phyloP scores from a whole-genome alignment of 768 basidiomycete genomes.

The Lentinula raphanica region DNA sequence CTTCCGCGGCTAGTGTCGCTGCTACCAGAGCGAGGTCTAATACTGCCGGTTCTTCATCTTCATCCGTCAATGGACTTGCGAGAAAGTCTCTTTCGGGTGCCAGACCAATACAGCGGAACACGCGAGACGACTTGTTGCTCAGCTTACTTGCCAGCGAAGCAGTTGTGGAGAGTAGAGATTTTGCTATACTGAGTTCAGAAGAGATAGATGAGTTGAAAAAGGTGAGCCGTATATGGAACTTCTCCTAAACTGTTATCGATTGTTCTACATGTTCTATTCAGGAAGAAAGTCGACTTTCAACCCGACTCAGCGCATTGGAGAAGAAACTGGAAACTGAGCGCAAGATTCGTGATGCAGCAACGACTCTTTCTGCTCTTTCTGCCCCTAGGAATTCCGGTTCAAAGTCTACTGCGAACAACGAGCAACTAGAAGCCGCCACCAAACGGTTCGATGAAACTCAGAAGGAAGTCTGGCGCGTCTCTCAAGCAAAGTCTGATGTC shows the following conservation, averaged over 20 bases:
- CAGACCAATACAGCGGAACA: conserved; percentile 45
- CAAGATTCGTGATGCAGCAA: conserved; percentile 83
- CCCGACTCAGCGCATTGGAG: conserved; percentile 58
- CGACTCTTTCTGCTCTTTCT: conserved; percentile 68
- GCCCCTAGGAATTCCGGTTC: conserved; percentile 51
- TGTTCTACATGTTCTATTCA: conserved; percentile 30
- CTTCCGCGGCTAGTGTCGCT: not conserved
- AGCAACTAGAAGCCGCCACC: conserved; percentile 71
- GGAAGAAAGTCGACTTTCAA: conserved; percentile 71
- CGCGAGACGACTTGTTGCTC: conserved; percentile 81
- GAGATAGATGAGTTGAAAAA: conserved; percentile 50
- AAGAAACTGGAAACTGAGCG: conserved; percentile 78
- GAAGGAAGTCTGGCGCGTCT: conserved; percentile 64
- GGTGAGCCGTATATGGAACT: conserved; percentile 23
- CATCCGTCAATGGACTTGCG: conserved; percentile 20
- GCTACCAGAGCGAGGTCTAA: not conserved
- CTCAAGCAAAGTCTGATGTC: conserved; percentile 60
- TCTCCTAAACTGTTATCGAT: conserved; percentile 2
- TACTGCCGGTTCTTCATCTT: not conserved
- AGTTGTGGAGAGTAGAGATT: conserved; percentile 83
- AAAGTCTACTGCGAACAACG: conserved; percentile 49
- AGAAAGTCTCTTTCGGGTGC: conserved; percentile 27
- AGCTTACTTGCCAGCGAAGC: conserved; percentile 92
- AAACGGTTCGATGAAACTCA: conserved; percentile 66
- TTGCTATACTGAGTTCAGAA: conserved; percentile 60